Percentiles rank a stretch among this genome's conserved stretches.
Evolutionary conservation across 768 basidiomycete species (phyloP).

Genomic region (Suillus hirtellus): DNA sequence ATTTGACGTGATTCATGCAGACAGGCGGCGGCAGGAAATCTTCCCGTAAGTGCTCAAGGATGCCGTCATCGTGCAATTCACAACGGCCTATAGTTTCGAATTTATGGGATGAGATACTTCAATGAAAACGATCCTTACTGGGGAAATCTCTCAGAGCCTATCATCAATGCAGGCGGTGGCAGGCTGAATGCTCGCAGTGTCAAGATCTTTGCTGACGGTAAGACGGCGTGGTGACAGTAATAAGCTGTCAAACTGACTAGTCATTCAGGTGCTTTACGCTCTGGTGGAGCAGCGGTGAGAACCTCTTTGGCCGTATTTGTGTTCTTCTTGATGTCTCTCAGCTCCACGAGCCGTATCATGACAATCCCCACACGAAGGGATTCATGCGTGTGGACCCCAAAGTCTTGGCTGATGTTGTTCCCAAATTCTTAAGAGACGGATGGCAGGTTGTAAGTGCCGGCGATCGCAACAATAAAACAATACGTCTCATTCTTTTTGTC

Average conservation of each 20-base stretch:
- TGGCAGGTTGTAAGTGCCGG: conserved; percentile 82
- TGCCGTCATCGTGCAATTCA: conserved; percentile 12
- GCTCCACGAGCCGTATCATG: conserved; percentile 82
- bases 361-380: conserved; percentile 73
- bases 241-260: neutral
- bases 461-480: neutral
- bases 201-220: conserved; percentile 71
- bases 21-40: conserved; percentile 53
- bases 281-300: conserved; percentile 85
- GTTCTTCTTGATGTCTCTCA: conserved; percentile 27
- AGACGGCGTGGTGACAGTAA: neutral
- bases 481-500: neutral
- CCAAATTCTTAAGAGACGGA: conserved; percentile 70
- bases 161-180: conserved; percentile 59
- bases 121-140: conserved; percentile 69
- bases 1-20: conserved; percentile 38
- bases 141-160: conserved; percentile 60
- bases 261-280: conserved; percentile 74
- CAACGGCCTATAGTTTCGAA: conserved; percentile 54
- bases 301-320: neutral
- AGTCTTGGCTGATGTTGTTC: conserved; percentile 61
- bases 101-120: conserved; percentile 77
- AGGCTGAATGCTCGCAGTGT: conserved; percentile 72
- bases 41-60: conserved; percentile 52
- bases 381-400: conserved; percentile 73